phyloP scores from a whole-genome alignment of 225 moss, liverwort and hornwort genomes.

The Pseudoscleropodium purum region DNA sequence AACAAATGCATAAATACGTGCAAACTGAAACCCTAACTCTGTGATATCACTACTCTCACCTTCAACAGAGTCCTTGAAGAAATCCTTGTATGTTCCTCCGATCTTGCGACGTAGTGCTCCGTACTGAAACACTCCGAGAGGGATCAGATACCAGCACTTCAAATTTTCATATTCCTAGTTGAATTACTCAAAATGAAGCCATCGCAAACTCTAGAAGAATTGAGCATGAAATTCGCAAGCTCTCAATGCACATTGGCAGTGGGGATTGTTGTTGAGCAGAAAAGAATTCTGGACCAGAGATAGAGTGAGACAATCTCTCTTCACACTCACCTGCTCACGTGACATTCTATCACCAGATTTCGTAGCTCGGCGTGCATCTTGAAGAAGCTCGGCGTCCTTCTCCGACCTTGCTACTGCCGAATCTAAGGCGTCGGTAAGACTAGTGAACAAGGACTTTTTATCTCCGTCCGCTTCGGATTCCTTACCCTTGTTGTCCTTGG shows the following conservation, averaged over 20 bases:
- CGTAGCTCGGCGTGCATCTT: slow-evolving; percentile 62
- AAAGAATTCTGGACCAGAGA: background rate
- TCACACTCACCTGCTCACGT: slow-evolving; percentile 58
- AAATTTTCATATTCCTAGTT: background rate
- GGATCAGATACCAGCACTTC: background rate
- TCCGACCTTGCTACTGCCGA: slow-evolving; percentile 67
- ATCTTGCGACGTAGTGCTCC: slow-evolving; percentile 90
- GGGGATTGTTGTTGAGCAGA: background rate
- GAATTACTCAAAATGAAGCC: background rate
- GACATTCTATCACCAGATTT: slow-evolving; percentile 67
- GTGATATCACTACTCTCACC: slow-evolving; percentile 19
- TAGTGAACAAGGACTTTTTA: slow-evolving; percentile 69
- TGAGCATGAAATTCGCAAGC: background rate
- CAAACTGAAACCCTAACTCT: background rate
- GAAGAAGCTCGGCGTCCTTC: slow-evolving; percentile 68
- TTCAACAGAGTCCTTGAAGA: slow-evolving; percentile 90
- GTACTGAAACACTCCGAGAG: slow-evolving; percentile 37
- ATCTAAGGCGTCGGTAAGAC: slow-evolving; percentile 85
- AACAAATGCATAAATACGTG: background rate
- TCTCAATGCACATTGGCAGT: background rate
- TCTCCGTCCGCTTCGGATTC: slow-evolving; percentile 14
- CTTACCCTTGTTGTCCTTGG: background rate
- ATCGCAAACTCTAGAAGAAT: background rate
- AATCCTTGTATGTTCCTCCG: slow-evolving; percentile 80
- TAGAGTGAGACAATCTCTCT: background rate